Percentiles rank a stretch among this genome's conserved stretches.
These are phyloP conservation scores for Pleurozium schreberi DNA, from an alignment of 225 moss, liverwort and hornwort species.

Conservation along the genomic window DNA sequence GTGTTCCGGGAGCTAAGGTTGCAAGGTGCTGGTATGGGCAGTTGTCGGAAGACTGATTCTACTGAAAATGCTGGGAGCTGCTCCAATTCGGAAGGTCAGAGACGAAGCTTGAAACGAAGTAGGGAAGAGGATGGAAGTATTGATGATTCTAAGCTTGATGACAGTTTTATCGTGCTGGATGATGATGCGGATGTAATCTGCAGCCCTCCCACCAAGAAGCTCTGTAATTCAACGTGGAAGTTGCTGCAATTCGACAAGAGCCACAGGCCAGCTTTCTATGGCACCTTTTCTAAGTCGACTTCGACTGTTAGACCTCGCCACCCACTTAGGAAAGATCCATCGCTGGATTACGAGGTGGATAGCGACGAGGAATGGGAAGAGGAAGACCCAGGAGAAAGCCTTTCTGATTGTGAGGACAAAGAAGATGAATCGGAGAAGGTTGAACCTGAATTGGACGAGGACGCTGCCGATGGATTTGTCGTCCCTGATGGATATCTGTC, in stretches of 20 bases:
- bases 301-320: slow-evolving; percentile 45
- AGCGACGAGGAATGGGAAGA: slow-evolving; percentile 99
- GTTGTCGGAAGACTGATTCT: not conserved
- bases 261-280: slow-evolving; percentile 85
- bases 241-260: slow-evolving; percentile 89
- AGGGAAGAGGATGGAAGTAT: slow-evolving; percentile 4
- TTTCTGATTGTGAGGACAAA: slow-evolving; percentile 86
- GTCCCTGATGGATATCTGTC: slow-evolving; percentile 97
- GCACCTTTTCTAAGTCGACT: slow-evolving; percentile 52
- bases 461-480: slow-evolving; percentile 74
- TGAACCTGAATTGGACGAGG: slow-evolving; percentile 64
- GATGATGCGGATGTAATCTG: slow-evolving; percentile 2
- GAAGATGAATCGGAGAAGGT: slow-evolving; percentile 65
- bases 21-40: slow-evolving; percentile 16
- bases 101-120: slow-evolving; percentile 1
- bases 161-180: not conserved
- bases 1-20: slow-evolving; percentile 51
- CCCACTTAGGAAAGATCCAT: slow-evolving; percentile 57
- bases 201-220: slow-evolving; percentile 22
- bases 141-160: slow-evolving; percentile 22
- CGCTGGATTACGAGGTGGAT: slow-evolving; percentile 75
- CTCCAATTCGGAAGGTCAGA: not conserved
- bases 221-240: slow-evolving; percentile 29
- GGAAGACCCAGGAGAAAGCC: slow-evolving; percentile 95
- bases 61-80: slow-evolving; percentile 5